Base-by-base conservation (phyloP, 73 alveolate species). In the Durusdinium trenchii region DNA sequence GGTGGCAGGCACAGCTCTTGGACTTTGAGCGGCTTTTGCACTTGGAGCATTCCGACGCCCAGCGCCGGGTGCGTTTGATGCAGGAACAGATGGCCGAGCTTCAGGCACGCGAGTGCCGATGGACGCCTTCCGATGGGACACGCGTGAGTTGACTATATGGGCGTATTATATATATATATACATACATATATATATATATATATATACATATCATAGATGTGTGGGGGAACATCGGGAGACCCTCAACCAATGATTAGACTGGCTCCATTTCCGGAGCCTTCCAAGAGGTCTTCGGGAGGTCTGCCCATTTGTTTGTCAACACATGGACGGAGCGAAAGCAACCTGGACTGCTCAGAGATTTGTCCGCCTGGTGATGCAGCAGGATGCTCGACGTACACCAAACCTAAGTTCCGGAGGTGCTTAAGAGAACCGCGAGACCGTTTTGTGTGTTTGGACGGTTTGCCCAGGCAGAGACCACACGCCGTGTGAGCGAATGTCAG, bases 1-100 rank as follows among this genome's bases (percentile, higher is more conserved):
- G 35, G 48, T 9, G 26, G 50, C 48, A 43, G 69, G 78, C 52
- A 32, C 91, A 81, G 91, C 16, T 81, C 46, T 47, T 16, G 16
- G 96, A 89, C 57, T 45, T 89, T 85, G 96, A 67, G n/a, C 51
- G 64, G 36, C 51, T 69, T 51, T 64, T 89, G 96, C 86, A 89
- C 51, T 67, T 32, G 32, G 71, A 64, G 71, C 96, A 89, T 47
- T 69, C 52, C 20, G 86, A 64, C 48, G 54, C 96, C 12, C 86
- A 89, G 7, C 96, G 86, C 20, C 84, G 51, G 32, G 82, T 67
- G 51, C 96, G 71, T 38, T 23, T 36, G 51, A 62, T 89, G 50
- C 96, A 89, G 16, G 71, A 61, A 26, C 84, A 69, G 47, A 43
- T 89, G 86, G 69, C 43, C 43, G 52, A 48, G 3, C 69, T 69